Evolutionary conservation across 2,329 filamentous ascomycete species (phyloP).

Genomic region (Aspergillus eucalypticola): DNA sequence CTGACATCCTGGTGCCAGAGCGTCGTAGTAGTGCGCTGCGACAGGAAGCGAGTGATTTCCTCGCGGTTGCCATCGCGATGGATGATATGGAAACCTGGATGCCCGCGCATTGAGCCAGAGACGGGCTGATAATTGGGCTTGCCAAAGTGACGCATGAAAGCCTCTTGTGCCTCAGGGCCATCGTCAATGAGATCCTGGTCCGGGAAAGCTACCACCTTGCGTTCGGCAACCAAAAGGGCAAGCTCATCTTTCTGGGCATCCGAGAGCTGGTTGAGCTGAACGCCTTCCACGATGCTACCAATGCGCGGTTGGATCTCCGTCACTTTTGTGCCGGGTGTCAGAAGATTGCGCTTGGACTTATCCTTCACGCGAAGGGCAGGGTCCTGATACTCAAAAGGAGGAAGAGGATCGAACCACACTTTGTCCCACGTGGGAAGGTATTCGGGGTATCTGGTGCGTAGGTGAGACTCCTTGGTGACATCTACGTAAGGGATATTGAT

Average conservation of each 20-base stretch:
- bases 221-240: conserved; percentile 68
- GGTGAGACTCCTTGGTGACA: conserved; percentile 40
- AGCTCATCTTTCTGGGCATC: conserved; percentile 54
- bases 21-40: conserved; percentile 48
- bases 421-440: conserved; percentile 52
- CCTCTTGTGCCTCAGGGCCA: conserved; percentile 45
- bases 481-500: conserved; percentile 53
- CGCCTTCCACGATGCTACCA: conserved; percentile 44
- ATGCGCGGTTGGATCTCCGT: conserved; percentile 46
- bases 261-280: conserved; percentile 52
- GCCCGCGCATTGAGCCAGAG: conserved; percentile 42
- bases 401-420: conserved; percentile 49
- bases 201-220: conserved; percentile 56
- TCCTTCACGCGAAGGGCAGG: conserved; percentile 49
- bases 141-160: conserved; percentile 50
- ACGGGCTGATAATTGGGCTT: conserved; percentile 50
- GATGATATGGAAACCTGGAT: conserved; percentile 50
- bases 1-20: conserved; percentile 54
- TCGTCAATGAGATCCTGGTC: conserved; percentile 52
- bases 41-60: conserved; percentile 46
- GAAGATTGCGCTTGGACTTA: conserved; percentile 40
- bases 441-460: conserved; percentile 44
- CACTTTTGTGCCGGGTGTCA: conserved; percentile 33
- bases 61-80: conserved; percentile 48
- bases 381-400: conserved; percentile 48